Base-by-base conservation (phyloP, 805 yeast species). In the Cyberlindnera mycetangii region DNA sequence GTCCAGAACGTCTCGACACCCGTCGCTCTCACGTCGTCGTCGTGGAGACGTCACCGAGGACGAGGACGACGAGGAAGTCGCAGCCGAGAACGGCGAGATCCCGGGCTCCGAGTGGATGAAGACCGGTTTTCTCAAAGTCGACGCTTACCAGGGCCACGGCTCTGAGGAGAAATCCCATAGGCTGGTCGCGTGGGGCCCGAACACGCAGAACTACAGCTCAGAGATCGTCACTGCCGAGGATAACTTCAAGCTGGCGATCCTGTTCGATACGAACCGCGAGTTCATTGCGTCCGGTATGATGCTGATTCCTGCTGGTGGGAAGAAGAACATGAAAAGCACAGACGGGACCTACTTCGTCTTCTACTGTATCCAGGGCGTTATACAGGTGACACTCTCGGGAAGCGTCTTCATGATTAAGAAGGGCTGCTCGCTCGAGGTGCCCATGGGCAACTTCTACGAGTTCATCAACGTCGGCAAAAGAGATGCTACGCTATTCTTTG, bases 381-480 rank as follows among this genome's bases (percentile, higher is more conserved):
- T 87, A 8, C 87, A 86, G 55, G 90, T 86, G 3, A 76, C 80
- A 1, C 51, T 89, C 4, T 75, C 78, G 16, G 78, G 76, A 6
- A 72, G 71, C 17, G 71, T 68, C 18, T 86, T 89, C 59, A 65
- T 79, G 4, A 84, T 82, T 7, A 72, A 77, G 1, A 68, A 73
- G 44, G 96, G 96, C 1, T 84, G 95, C 42, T 77, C 92, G 5
- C 83, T 89, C 55, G 86, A 85, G 55, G 74, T 90, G 6, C 97
- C 97, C 1, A 76, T 84, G 67, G 84, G 83, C 5, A 86, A 85
- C 58, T 72, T 74, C 34, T 89, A 87, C 62, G 78, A 84, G 15
- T 74, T 89, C 51, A 73, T 72, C 37, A 87, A 87, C 58, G 72
- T 70, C 32, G 85, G 89, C 0, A 66, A 70, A 25, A 69, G 66